These are phyloP conservation scores for Colletotrichum horii DNA, from an alignment of 2,329 filamentous ascomycete species.

Conservation along the genomic window DNA sequence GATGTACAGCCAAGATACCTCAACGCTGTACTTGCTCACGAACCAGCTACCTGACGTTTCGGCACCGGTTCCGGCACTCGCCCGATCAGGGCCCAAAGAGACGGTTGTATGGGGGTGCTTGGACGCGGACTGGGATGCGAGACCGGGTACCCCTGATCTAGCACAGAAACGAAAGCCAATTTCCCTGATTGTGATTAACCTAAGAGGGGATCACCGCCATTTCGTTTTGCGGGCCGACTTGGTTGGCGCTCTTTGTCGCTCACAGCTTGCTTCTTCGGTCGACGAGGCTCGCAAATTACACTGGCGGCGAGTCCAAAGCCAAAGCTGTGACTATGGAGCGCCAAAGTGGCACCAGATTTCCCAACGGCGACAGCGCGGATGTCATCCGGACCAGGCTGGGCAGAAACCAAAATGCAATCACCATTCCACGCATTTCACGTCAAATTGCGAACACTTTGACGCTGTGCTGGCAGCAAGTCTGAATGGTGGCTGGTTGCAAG, in stretches of 20 bases:
- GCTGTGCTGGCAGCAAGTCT: background rate
- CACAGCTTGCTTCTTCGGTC: constrained; percentile 13
- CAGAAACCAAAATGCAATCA: background rate
- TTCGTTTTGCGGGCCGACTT: constrained; percentile 20
- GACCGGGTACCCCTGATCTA: constrained; percentile 17
- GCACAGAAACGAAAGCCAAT: constrained; percentile 21
- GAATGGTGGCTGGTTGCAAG: background rate
- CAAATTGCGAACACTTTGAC: background rate
- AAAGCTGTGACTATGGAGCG: background rate
- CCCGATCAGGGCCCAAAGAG: constrained; percentile 21
- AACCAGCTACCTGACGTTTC: constrained; percentile 20
- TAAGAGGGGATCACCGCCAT: constrained; percentile 21
- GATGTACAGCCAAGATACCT: constrained; percentile 8
- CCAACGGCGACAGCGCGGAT: constrained; percentile 6
- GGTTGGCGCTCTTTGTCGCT: background rate
- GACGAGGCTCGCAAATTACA: constrained; percentile 8
- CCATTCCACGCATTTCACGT: background rate
- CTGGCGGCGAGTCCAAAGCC: background rate
- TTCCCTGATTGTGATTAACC: constrained; percentile 22
- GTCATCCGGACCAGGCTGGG: background rate
- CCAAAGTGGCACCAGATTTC: background rate
- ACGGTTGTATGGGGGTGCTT: constrained; percentile 23
- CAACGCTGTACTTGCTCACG: background rate
- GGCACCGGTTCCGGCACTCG: constrained; percentile 24
- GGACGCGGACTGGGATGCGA: constrained; percentile 9